Evolutionary conservation across 352 stramenopile genomes (phyloP).

Genomic region (Globisporangium iwayamae): DNA sequence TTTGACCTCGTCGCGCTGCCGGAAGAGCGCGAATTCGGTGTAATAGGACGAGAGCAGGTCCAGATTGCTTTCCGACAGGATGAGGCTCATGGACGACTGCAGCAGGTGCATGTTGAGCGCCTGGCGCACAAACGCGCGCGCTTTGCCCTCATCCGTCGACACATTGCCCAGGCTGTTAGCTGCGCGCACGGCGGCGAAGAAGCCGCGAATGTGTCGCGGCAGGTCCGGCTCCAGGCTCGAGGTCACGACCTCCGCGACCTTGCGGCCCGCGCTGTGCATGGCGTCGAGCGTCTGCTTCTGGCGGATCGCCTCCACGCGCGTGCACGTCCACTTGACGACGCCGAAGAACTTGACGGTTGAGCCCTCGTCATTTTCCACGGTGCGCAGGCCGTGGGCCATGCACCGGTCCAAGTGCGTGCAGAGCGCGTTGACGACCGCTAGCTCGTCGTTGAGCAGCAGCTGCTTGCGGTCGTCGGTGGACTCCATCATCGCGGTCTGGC

Average conservation of each 20-base stretch:
- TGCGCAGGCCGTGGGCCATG: conserved; percentile 56
- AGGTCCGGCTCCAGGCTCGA: conserved; percentile 70
- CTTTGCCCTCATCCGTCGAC: conserved; percentile 69
- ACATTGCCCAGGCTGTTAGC: conserved; percentile 66
- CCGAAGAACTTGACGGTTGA: conserved; percentile 85
- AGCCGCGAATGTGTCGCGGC: conserved; percentile 61
- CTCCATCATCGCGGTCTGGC: conserved; percentile 56
- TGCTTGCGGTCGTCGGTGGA: conserved; percentile 67
- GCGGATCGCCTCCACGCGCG: conserved; percentile 65
- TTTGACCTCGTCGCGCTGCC: conserved; percentile 72
- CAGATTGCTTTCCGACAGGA: conserved; percentile 69
- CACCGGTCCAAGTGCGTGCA: conserved; percentile 75
- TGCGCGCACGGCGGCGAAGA: conserved; percentile 55
- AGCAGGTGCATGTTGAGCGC: conserved; percentile 83
- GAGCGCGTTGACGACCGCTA: conserved; percentile 64
- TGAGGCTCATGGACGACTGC: conserved; percentile 59
- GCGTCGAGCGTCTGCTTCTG: conserved; percentile 63
- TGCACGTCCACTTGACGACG: conserved; percentile 84
- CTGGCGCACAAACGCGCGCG: conserved; percentile 72
- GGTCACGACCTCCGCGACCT: conserved; percentile 64
- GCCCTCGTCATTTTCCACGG: conserved; percentile 45
- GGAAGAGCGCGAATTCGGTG: conserved; percentile 72
- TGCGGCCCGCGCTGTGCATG: conserved; percentile 45
- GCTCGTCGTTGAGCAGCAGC: conserved; percentile 68
- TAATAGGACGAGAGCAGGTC: conserved; percentile 81